Evolutionary conservation across 2,329 filamentous ascomycete species (phyloP).

Genomic region (Fusarium luffae): DNA sequence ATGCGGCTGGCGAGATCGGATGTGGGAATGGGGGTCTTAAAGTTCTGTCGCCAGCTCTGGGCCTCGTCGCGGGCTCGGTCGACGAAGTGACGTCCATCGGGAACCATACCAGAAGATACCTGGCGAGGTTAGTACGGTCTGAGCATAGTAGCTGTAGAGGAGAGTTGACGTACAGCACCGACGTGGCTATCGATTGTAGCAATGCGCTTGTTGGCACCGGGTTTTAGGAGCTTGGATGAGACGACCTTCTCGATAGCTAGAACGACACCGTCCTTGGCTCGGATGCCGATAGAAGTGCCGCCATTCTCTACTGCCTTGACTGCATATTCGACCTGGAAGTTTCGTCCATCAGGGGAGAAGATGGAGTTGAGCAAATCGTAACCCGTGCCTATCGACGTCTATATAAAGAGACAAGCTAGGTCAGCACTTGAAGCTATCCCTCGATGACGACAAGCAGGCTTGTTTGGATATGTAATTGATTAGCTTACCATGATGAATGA

Average conservation of each 20-base stretch:
- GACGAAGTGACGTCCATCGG: slow-evolving; percentile 94
- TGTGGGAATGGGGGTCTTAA: slow-evolving; percentile 93
- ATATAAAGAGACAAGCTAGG: slow-evolving; percentile 30
- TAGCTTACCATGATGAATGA: slow-evolving; percentile 50
- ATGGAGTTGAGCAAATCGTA: slow-evolving; percentile 99
- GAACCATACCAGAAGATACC: slow-evolving; percentile 94
- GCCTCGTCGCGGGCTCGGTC: slow-evolving; percentile 95
- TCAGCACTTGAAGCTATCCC: slow-evolving; percentile 44
- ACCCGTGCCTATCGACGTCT: slow-evolving; percentile 99
- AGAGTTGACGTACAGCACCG: slow-evolving; percentile 78
- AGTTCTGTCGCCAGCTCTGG: slow-evolving; percentile 87
- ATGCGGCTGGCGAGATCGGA: slow-evolving; percentile 90
- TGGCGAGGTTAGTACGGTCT: slow-evolving; percentile 22
- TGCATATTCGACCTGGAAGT: slow-evolving; percentile 99
- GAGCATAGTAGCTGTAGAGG: background rate
- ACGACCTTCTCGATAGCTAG: slow-evolving; percentile 97
- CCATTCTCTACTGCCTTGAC: slow-evolving; percentile 99
- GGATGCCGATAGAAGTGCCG: slow-evolving; percentile 94
- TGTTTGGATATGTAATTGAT: slow-evolving; percentile 4
- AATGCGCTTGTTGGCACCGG: slow-evolving; percentile 96
- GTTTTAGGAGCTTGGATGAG: slow-evolving; percentile 93
- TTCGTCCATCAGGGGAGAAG: slow-evolving; percentile 98
- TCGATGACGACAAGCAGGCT: slow-evolving; percentile 38
- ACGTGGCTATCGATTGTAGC: slow-evolving; percentile 93
- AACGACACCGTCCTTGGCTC: slow-evolving; percentile 96